Evolutionary conservation across 257 asterid species (phyloP).

Genomic region (Solanum peruvianum): DNA sequence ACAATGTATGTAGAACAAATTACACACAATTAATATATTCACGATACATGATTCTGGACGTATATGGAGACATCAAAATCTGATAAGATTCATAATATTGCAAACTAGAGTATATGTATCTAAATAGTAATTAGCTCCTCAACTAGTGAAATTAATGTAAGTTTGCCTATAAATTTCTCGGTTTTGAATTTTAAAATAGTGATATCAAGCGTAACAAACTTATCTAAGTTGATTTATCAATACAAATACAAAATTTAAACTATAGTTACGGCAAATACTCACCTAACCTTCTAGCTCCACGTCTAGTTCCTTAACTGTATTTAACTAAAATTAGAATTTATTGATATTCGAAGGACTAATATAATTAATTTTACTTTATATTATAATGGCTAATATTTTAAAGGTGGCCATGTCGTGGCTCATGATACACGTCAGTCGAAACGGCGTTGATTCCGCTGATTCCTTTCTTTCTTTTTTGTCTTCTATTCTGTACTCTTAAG

Average conservation of each 20-base stretch:
- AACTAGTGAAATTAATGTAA: neutral
- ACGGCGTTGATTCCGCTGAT: conserved; percentile 75
- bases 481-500: conserved; percentile 12
- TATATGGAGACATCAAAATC: neutral
- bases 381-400: neutral
- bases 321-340: neutral
- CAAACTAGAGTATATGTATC: neutral
- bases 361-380: neutral
- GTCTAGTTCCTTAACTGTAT: neutral
- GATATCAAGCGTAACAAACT: accelerated
- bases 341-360: neutral
- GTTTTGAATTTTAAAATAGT: too few species aligned
- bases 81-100: neutral
- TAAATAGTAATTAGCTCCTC: neutral
- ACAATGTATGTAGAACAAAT: neutral
- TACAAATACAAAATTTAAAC: neutral
- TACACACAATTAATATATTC: too few species aligned
- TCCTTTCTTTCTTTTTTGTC: conserved; percentile 48
- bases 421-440: conserved; percentile 49
- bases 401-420: conserved; percentile 14
- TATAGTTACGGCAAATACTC: neutral
- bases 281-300: neutral
- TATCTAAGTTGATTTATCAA: neutral
- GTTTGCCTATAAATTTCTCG: neutral
- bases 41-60: neutral